Percentiles rank a stretch among this genome's conserved stretches.
Evolutionary conservation across 345 rosid species (phyloP).

Genomic region (Arabidopsis thaliana): TAIR10.1 NC_003074.8:6633001-6633500

Average conservation of each 20-base stretch:
- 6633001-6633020: conserved; percentile 46
- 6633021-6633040: conserved; percentile 57
- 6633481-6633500: conserved; percentile 94
- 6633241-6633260: background rate
- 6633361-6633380: conserved; percentile 16
- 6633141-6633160: background rate
- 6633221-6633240: conserved; percentile 13
- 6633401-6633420: conserved; percentile 71
- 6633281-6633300: conserved; percentile 3
- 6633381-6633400: conserved; percentile 21
- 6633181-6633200: background rate
- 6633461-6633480: conserved; percentile 69
- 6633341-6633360: conserved; percentile 1
- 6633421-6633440: conserved; percentile 78
- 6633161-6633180: conserved; percentile 12
- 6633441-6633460: conserved; percentile 90
- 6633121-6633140: conserved; percentile 5
- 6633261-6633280: background rate
- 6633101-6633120: conserved; percentile 74
- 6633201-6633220: background rate
- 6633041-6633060: conserved; percentile 46
- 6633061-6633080: conserved; percentile 42
- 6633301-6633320: background rate
- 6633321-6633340: conserved; percentile 11
- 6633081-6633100: conserved; percentile 65